These are phyloP conservation scores for Fusarium floridanum DNA, from an alignment of 2,329 filamentous ascomycete species.

Conservation along the genomic window DNA sequence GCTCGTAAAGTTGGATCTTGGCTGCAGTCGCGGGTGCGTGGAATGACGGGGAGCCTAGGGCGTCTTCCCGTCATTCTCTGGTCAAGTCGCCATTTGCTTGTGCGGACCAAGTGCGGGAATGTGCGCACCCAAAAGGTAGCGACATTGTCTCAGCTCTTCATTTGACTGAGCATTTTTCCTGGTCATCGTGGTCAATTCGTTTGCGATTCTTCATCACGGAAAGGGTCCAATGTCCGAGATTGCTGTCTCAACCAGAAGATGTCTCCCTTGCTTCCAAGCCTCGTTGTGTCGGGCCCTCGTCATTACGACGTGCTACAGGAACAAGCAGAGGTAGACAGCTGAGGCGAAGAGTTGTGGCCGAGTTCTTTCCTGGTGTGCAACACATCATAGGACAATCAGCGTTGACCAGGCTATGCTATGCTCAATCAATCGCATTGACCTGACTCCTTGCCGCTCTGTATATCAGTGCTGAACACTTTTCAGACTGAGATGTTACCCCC, in stretches of 20 bases:
- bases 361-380: constrained; percentile 9
- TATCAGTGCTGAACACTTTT: neutral
- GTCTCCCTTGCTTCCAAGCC: constrained; percentile 32
- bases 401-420: neutral
- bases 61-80: neutral
- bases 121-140: constrained; percentile 12
- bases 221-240: constrained; percentile 18
- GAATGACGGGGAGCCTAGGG: constrained; percentile 32
- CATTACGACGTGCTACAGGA: constrained; percentile 29
- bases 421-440: constrained; percentile 3
- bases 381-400: constrained; percentile 10
- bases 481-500: neutral
- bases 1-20: constrained; percentile 11
- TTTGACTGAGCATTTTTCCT: constrained; percentile 25
- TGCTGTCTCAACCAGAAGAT: constrained; percentile 25
- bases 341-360: constrained; percentile 18
- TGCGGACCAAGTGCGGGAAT: constrained; percentile 15
- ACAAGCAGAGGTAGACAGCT: constrained; percentile 21
- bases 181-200: neutral
- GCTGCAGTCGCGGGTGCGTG: constrained; percentile 1
- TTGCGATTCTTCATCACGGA: neutral
- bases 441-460: constrained; percentile 4
- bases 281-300: constrained; percentile 12
- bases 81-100: neutral
- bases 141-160: constrained; percentile 33